Conservation (phyloP, 202 grass and related monocot species). For the Panicum hallii region DNA sequence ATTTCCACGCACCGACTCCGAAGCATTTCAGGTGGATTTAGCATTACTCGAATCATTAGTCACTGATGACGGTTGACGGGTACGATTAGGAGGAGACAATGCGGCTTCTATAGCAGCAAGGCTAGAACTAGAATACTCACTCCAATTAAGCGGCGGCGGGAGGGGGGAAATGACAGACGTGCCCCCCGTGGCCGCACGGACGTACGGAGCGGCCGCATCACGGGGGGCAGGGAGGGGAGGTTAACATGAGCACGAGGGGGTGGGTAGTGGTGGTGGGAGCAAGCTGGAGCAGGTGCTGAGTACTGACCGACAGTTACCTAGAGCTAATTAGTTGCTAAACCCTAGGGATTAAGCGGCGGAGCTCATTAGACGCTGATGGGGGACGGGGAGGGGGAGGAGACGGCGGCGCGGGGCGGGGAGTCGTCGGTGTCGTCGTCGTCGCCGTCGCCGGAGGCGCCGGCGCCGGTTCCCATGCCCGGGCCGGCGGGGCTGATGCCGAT, state of each 20-base stretch:
- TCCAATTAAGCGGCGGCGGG: background rate
- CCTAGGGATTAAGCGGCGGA: slow-evolving; percentile 25
- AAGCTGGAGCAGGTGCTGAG: background rate
- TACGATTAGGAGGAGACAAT: slow-evolving; percentile 14
- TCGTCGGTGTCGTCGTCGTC: slow-evolving; percentile 54
- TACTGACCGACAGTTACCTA: slow-evolving; percentile 30
- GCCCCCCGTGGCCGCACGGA: background rate
- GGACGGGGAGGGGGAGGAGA: slow-evolving; percentile 43
- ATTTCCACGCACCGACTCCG: background rate
- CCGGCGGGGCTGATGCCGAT: background rate
- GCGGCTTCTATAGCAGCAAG: background rate
- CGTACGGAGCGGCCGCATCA: slow-evolving; percentile 45
- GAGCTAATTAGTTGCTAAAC: slow-evolving; percentile 25
- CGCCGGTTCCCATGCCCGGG: background rate
- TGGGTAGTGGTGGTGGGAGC: too few relatives aligned
- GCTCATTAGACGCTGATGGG: slow-evolving; percentile 53
- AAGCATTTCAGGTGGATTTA: background rate
- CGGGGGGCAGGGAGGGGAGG: slow-evolving; percentile 10
- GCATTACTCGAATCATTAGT: slow-evolving; percentile 41
- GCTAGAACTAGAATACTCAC: background rate
- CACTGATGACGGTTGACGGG: background rate
- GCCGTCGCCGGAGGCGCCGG: background rate
- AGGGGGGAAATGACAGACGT: background rate
- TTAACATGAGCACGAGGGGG: background rate
- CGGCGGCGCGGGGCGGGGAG: slow-evolving; percentile 54